Evolutionary conservation across 768 basidiomycete species (phyloP), one percentile per base, ranked within the genome.

Genomic region (Xerocomus brunneocitrinus): DNA sequence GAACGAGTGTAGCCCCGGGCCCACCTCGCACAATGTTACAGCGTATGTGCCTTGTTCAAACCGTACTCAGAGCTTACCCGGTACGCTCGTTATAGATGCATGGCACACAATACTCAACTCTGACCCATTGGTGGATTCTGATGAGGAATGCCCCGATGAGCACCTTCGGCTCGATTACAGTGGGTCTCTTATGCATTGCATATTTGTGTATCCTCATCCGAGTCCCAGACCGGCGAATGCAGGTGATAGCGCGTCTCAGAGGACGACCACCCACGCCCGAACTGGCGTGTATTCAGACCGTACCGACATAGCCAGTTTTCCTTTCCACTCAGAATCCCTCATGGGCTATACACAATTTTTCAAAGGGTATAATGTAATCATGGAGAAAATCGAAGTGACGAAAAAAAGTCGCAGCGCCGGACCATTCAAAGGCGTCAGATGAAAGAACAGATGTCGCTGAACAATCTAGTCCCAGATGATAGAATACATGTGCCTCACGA

Each of bases 81-180:
- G 47, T 35, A 34, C 42, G 40, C 58, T 61, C 39, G 7, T 13
- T 39, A 19, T 62, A 91, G 89, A 89, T 63, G 83, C 89, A 14
- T 90, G 85, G 85, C 81, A 87, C 61, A 75, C 79, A 14, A 74
- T 84, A 52, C 79, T 75, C 49, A 81, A 78, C 30, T 79, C 81
- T 35, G 89, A 91, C 62, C 84, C 89, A n/a, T 72, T 90, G 28
- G 69, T 76, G 47, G 87, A 89, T 67, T 90, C 89, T 28, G 89
- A 89, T 54, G 85, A 87, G 40, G 85, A 87, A 62, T 70, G 72
- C 45, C 76, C 73, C 13, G 85, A 89, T 61, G 84, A 86, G 60
- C 74, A 85, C 58, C 73, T 79, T 34, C 78, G 82, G 31, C 71
- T 79, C 44, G 88, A 89, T 60, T 88, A 87, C 60, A 68, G 88